phyloP scores from a whole-genome alignment of 306 rosid genomes.

The Phaseolus lunatus region DNA sequence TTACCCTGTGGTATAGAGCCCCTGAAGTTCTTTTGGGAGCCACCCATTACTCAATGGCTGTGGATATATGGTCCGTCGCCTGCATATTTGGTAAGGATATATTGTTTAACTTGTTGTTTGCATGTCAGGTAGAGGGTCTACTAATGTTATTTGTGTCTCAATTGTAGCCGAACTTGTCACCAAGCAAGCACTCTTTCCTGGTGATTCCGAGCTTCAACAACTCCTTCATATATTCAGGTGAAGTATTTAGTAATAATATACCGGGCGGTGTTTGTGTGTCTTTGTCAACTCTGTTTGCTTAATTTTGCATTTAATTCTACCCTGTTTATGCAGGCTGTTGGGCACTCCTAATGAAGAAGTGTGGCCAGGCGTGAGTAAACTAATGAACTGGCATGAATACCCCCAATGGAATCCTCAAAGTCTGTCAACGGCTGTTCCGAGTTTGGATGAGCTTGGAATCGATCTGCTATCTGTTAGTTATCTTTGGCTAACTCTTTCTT shows the following conservation, averaged over 20 bases:
- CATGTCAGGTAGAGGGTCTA: neutral
- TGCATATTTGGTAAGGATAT: slow-evolving; percentile 81
- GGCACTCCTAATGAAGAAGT: slow-evolving; percentile 93
- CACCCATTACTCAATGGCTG: slow-evolving; percentile 94
- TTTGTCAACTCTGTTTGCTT: neutral
- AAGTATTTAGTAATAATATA: neutral
- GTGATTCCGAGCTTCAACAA: slow-evolving; percentile 98
- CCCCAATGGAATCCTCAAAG: slow-evolving; percentile 88
- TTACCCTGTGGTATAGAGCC: slow-evolving; percentile 96
- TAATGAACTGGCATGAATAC: slow-evolving; percentile 96
- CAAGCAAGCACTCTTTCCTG: slow-evolving; percentile 85
- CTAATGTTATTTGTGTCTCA: neutral
- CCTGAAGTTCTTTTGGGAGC: slow-evolving; percentile 97
- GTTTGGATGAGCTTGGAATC: slow-evolving; percentile 70
- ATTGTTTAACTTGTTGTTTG: slow-evolving; percentile 5
- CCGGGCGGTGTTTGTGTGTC: neutral
- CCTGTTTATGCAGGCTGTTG: slow-evolving; percentile 60
- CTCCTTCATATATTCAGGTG: slow-evolving; percentile 98
- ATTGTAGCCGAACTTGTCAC: slow-evolving; percentile 85
- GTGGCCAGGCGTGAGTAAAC: slow-evolving; percentile 96
- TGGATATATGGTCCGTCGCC: slow-evolving; percentile 95
- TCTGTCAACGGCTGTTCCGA: slow-evolving; percentile 71
- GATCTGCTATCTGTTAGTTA: slow-evolving; percentile 69
- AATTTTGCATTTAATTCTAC: neutral
- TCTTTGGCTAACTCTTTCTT: neutral